phyloP scores from a whole-genome alignment of 305 asterid species.

The Lippia alba region DNA sequence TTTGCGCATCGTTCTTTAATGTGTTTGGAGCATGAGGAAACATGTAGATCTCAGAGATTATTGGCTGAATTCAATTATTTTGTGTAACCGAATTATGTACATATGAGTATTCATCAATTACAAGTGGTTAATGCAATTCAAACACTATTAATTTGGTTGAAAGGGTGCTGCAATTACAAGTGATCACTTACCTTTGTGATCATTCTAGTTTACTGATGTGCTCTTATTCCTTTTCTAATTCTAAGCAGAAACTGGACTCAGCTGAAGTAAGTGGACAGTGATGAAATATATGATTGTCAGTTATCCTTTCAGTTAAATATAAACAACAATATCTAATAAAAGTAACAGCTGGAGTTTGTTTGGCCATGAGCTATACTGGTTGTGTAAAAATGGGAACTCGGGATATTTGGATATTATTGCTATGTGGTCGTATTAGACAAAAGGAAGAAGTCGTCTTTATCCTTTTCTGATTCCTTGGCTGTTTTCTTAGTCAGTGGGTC shows the following conservation, averaged over 20 bases:
- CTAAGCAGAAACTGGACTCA: too few relatives aligned
- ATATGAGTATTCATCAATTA: slow-evolving; percentile 20
- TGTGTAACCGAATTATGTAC: background rate
- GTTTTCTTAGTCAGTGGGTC: background rate
- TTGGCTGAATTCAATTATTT: background rate
- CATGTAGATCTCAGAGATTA: slow-evolving; percentile 6
- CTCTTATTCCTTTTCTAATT: too few relatives aligned
- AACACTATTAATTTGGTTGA: background rate
- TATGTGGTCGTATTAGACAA: background rate
- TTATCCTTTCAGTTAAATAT: too few relatives aligned
- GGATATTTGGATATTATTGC: background rate
- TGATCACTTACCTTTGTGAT: background rate
- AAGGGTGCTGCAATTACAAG: background rate
- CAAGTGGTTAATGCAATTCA: slow-evolving; percentile 19
- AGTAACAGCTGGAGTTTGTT: background rate
- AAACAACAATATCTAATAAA: too few relatives aligned
- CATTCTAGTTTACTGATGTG: background rate
- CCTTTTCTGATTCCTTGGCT: background rate
- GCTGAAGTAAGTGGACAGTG: too few relatives aligned
- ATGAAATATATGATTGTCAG: too few relatives aligned
- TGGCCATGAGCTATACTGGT: background rate
- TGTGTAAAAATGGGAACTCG: background rate
- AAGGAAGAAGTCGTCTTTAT: background rate
- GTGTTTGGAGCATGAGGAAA: slow-evolving; percentile 6
- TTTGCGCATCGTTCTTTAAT: background rate